Evolutionary conservation across 495 filamentous ascomycete genomes (phyloP), one percentile per base, ranked within the genome.

Genomic region (Annulohypoxylon moriforme): DNA sequence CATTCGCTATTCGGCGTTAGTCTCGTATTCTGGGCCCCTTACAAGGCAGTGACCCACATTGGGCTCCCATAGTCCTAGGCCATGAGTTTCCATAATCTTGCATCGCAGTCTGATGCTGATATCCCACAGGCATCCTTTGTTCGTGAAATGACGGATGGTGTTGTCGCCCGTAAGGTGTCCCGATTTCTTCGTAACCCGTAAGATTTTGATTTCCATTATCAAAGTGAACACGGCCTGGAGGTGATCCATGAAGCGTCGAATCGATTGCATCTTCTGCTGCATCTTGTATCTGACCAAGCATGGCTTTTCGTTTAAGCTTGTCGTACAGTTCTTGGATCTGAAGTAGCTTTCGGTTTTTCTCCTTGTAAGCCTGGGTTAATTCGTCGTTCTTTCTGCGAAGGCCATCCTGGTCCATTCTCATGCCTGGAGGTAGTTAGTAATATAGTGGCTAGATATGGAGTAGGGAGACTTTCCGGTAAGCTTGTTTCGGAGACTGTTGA

Each of bases 251-350:
- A 29, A 90, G 76, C 20, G 85, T 84, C 20, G 88, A 81, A 22
- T 89, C 86, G 0, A 89, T 90, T 4, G 90, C 86, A 61, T 93
- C 88, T 33, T 86, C 88, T 3, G 91, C 92, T 16, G 92, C 91
- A 47, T 85, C 85, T 62, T 92, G 88, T 53, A 93, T 89, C 29
- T 91, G 89, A 8, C 88, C 86, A 25, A 86, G 80, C 84, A 93
- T 88, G 4, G 90, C 87, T 58, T 90, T 88, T 24, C 89, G 86
- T 78, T 97, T 97, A 47, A 97, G 82, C 33, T 90, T 86, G 69
- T 93, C 91, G 68, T 97, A 98, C 5, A 97, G 86, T 69, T 94
- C 92, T 69, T 94, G 93, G 18, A 90, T 90, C 62, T 94, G 90
- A 3, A 89, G 81, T n/a, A 93, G 86, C 64, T 92, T 91, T 44